A percentile compares a stretch with the other conserved stretches of the same genome.
Conservation (phyloP, 139 green algal genomes). For the Chlorella sorokiniana region DNA sequence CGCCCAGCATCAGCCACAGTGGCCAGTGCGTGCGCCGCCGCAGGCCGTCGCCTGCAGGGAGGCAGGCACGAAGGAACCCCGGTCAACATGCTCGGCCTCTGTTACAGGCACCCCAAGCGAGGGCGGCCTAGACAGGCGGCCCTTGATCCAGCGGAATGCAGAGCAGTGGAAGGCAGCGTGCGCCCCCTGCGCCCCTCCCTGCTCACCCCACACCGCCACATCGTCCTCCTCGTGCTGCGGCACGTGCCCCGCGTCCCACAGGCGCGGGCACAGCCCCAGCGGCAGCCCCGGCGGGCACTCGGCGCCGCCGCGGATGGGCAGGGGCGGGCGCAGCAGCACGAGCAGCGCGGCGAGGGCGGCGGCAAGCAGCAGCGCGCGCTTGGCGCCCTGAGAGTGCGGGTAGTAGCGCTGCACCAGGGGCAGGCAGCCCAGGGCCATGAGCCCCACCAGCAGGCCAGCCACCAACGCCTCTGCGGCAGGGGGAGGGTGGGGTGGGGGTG, state of each 20-base stretch:
- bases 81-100: too few species aligned
- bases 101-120: too few species aligned
- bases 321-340: constrained; percentile 72
- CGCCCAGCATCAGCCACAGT: constrained; percentile 83
- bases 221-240: constrained; percentile 86
- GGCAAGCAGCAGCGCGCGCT: constrained; percentile 45
- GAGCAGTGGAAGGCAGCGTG: too few species aligned
- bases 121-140: too few species aligned
- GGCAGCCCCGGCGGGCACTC: constrained; percentile 77
- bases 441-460: constrained; percentile 70
- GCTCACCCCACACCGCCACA: constrained; percentile 80
- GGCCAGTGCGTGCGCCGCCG: constrained; percentile 77
- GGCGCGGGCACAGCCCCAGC: constrained; percentile 79
- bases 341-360: constrained; percentile 59
- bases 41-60: constrained; percentile 36
- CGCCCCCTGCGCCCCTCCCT: too few species aligned
- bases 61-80: too few species aligned
- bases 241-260: constrained; percentile 91
- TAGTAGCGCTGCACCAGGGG: constrained; percentile 74
- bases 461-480: constrained; percentile 78
- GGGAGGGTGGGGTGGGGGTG: too few species aligned
- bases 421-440: constrained; percentile 51
- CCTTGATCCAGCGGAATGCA: too few species aligned
- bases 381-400: constrained; percentile 2
- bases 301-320: constrained; percentile 77